phyloP scores from a whole-genome alignment of 805 yeast species.

The Pichia scutulata region DNA sequence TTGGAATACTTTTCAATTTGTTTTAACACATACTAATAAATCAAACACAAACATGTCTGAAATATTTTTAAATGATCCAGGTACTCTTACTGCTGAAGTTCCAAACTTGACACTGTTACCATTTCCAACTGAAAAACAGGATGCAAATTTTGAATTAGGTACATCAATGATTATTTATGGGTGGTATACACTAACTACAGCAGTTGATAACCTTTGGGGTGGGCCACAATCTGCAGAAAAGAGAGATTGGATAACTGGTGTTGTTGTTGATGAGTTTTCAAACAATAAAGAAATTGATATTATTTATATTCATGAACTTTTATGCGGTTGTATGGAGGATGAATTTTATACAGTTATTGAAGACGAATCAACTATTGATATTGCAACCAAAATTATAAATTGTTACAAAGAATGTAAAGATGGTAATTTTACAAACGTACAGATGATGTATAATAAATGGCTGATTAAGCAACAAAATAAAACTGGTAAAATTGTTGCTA shows the following conservation, averaged over 20 bases:
- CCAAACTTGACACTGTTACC: conserved; percentile 16
- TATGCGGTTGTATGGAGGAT: conserved; percentile 86
- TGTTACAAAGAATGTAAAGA: conserved; percentile 57
- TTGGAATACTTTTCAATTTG: not conserved
- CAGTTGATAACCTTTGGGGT: conserved; percentile 93
- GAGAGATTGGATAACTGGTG: conserved; percentile 89
- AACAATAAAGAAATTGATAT: conserved; percentile 61
- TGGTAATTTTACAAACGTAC: conserved; percentile 47
- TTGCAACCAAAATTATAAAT: conserved; percentile 60
- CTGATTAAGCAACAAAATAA: conserved; percentile 40
- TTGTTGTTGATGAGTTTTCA: conserved; percentile 70
- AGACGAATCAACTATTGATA: conserved; percentile 75
- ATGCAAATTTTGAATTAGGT: conserved; percentile 85
- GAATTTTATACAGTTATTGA: conserved; percentile 88
- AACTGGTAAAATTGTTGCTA: conserved; percentile 31
- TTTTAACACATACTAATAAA: not conserved
- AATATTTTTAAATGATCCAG: conserved; percentile 26
- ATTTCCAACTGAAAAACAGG: conserved; percentile 51
- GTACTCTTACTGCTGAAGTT: conserved; percentile 25
- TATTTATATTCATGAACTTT: conserved; percentile 73
- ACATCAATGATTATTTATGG: conserved; percentile 82
- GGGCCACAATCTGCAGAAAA: conserved; percentile 87
- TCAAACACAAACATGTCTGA: conserved; percentile 13
- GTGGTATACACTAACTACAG: conserved; percentile 85
- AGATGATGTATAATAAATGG: conserved; percentile 53